Percentiles rank a stretch among this genome's conserved stretches.
Evolutionary conservation across 1,284 basidiomycete genomes (phyloP).

Genomic region (Cutaneotrichosporon curvatum): DNA sequence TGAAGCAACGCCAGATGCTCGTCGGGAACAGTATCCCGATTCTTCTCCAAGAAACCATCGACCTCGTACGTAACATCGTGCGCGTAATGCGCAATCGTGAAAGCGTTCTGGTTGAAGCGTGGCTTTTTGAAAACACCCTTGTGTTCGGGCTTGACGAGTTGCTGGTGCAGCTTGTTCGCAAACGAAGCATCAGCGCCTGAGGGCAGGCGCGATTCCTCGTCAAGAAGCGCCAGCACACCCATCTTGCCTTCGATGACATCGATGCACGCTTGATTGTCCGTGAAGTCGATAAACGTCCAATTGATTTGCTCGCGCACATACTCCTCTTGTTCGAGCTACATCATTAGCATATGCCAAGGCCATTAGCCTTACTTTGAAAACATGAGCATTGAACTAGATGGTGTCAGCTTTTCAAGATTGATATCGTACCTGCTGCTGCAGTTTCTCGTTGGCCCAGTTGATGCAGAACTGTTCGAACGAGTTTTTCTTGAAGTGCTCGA

Average conservation of each 20-base stretch:
- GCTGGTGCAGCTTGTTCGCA: constrained; percentile 84
- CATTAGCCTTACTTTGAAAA: constrained; percentile 61
- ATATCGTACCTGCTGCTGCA: constrained; percentile 74
- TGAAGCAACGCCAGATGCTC: constrained; percentile 87
- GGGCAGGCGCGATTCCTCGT: constrained; percentile 96
- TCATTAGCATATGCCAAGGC: background rate
- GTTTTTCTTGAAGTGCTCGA: constrained; percentile 97
- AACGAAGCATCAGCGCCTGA: constrained; percentile 89
- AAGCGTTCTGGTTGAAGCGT: constrained; percentile 90
- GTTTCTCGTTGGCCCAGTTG: constrained; percentile 98
- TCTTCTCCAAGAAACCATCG: constrained; percentile 98
- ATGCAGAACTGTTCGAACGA: constrained; percentile 99
- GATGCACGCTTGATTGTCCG: constrained; percentile 97
- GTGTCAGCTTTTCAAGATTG: background rate
- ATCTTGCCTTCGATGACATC: constrained; percentile 97
- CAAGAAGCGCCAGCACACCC: constrained; percentile 86
- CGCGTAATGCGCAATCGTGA: constrained; percentile 98
- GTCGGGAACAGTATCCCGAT: constrained; percentile 96
- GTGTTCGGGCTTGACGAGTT: constrained; percentile 77
- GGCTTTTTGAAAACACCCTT: constrained; percentile 95
- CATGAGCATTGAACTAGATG: constrained; percentile 86
- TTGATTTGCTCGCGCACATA: constrained; percentile 97
- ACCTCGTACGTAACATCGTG: constrained; percentile 97
- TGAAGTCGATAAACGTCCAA: constrained; percentile 99
- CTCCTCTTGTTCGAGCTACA: constrained; percentile 89